These are phyloP conservation scores for Zasmidium cellare DNA, from an alignment of 2,329 filamentous ascomycete species.

Conservation along the genomic window DNA sequence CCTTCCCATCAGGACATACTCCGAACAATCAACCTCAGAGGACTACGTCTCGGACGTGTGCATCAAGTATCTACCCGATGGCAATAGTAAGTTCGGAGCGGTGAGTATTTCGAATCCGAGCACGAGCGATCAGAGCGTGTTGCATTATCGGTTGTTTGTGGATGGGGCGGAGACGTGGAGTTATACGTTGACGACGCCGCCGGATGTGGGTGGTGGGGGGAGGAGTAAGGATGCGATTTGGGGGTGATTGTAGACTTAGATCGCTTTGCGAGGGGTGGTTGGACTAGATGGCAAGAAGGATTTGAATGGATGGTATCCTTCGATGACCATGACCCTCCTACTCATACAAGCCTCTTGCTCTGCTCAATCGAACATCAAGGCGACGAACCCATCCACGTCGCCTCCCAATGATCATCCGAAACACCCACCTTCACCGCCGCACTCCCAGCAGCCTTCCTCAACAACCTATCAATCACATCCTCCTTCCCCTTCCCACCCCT, in stretches of 20 bases:
- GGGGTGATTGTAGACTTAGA: conserved; percentile 38
- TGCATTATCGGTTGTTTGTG: conserved; percentile 80
- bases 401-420: not conserved
- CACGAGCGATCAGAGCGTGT: conserved; percentile 65
- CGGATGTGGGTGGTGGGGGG: conserved; percentile 39
- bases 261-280: not conserved
- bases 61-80: conserved; percentile 81
- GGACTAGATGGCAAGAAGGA: too few species aligned
- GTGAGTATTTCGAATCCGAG: conserved; percentile 73
- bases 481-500: not conserved
- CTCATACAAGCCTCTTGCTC: not conserved
- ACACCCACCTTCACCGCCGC: not conserved
- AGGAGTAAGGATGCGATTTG: conserved; percentile 48
- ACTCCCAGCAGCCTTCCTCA: not conserved
- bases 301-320: too few species aligned
- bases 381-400: too few species aligned
- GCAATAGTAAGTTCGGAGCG: conserved; percentile 85
- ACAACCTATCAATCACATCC: not conserved
- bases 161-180: conserved; percentile 81
- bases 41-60: conserved; percentile 75
- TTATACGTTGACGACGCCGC: conserved; percentile 47
- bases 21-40: conserved; percentile 54
- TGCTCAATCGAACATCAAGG: not conserved
- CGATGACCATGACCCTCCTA: too few species aligned
- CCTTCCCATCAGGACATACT: conserved; percentile 79